phyloP scores from a whole-genome alignment of 768 basidiomycete species.

The Mycena haematopus region DNA sequence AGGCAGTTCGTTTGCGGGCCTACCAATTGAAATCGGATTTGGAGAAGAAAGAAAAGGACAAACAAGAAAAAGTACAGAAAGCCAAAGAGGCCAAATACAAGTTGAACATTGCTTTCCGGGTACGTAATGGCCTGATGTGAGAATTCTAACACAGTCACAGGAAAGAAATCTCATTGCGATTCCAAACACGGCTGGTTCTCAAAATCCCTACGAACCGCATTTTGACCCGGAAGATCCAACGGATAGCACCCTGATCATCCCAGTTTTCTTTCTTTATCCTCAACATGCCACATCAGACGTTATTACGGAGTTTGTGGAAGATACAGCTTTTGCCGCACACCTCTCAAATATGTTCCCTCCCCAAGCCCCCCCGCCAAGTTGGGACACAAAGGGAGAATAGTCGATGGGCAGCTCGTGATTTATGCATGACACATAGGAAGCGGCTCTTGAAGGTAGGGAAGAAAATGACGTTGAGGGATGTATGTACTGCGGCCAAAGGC shows the following conservation, averaged over 20 bases:
- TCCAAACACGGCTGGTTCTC: conserved; percentile 56
- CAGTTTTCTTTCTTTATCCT: conserved; percentile 94
- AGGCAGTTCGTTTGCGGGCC: conserved; percentile 54
- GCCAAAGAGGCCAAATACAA: conserved; percentile 59
- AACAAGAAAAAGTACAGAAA: conserved; percentile 52
- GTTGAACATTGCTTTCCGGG: conserved; percentile 68
- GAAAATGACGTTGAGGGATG: conserved; percentile 85
- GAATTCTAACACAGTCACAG: conserved; percentile 45
- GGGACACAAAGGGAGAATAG: conserved; percentile 82
- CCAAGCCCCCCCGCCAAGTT: conserved; percentile 64
- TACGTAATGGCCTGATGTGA: conserved; percentile 41
- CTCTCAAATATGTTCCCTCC: conserved; percentile 86
- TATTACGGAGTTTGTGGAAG: conserved; percentile 84
- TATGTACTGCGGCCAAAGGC: conserved; percentile 66
- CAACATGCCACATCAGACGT: conserved; percentile 89
- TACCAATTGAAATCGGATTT: conserved; percentile 53
- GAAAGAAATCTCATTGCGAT: conserved; percentile 73
- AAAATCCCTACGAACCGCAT: conserved; percentile 65
- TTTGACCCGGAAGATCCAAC: conserved; percentile 72
- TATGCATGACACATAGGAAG: conserved; percentile 80
- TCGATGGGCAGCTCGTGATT: conserved; percentile 66
- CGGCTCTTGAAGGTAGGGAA: conserved; percentile 90
- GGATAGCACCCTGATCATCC: conserved; percentile 70
- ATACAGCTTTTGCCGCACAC: conserved; percentile 81
- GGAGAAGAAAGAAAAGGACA: conserved; percentile 58